These are phyloP conservation scores for Elongisporangium senticosum DNA, from an alignment of 352 stramenopile genomes.

Conservation along the genomic window DNA sequence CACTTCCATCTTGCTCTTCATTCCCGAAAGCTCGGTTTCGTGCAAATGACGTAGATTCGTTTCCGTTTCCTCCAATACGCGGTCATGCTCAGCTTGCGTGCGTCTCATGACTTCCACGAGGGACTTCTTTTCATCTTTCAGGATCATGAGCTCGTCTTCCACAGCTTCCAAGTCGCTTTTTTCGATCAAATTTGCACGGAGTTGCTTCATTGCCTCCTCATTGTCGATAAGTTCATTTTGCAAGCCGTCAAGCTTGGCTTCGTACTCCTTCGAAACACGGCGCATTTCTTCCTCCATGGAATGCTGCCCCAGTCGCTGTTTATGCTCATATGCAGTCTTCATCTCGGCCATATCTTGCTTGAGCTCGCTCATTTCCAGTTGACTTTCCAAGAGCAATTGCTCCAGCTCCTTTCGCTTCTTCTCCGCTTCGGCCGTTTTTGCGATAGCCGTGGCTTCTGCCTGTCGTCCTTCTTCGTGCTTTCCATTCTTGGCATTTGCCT, in stretches of 20 bases:
- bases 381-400: constrained; percentile 38
- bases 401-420: constrained; percentile 43
- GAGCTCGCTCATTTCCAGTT: constrained; percentile 48
- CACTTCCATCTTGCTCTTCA: constrained; percentile 35
- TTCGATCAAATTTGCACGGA: constrained; percentile 40
- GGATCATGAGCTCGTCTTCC: constrained; percentile 24
- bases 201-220: constrained; percentile 34
- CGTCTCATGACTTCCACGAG: constrained; percentile 38
- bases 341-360: constrained; percentile 47
- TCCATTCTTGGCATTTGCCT: constrained; percentile 20
- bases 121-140: constrained; percentile 48
- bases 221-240: constrained; percentile 36
- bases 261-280: constrained; percentile 44
- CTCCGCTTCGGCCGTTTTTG: constrained; percentile 14
- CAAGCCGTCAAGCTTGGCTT: constrained; percentile 35
- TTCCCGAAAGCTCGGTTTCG: constrained; percentile 27
- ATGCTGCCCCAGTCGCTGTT: constrained; percentile 13
- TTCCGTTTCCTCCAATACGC: constrained; percentile 23
- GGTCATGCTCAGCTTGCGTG: constrained; percentile 32
- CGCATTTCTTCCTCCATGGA: constrained; percentile 32
- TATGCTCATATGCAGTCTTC: constrained; percentile 29
- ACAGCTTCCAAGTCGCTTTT: constrained; percentile 44
- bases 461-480: constrained; percentile 28
- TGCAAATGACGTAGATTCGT: constrained; percentile 23
- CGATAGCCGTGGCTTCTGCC: constrained; percentile 20